phyloP scores from a whole-genome alignment of 208 protist species.

The Acanthamoeba triangularis region DNA sequence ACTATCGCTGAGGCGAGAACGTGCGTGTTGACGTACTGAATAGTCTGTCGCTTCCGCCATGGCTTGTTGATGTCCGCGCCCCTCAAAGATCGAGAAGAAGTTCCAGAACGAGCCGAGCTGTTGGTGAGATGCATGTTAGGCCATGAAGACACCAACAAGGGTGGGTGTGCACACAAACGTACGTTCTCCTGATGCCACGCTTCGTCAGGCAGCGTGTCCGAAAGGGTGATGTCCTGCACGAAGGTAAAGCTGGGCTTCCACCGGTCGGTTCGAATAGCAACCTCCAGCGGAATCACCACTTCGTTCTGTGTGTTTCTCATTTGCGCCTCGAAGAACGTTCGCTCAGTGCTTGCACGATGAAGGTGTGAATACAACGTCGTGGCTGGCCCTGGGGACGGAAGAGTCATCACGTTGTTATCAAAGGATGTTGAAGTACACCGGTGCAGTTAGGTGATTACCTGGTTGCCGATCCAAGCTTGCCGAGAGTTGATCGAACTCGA shows the following conservation, averaged over 20 bases:
- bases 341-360: neutral
- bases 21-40: neutral
- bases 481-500: conserved; percentile 71
- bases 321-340: conserved; percentile 63
- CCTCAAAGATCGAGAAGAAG: conserved; percentile 73
- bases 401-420: neutral
- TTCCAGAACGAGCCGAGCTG: conserved; percentile 43
- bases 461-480: conserved; percentile 24
- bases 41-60: conserved; percentile 68
- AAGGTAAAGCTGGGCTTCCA: conserved; percentile 70
- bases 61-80: conserved; percentile 24
- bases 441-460: neutral
- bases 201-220: conserved; percentile 38
- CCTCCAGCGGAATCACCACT: conserved; percentile 51
- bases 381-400: neutral
- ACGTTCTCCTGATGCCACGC: conserved; percentile 13
- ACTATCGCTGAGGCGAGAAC: no score
- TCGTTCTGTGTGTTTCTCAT: conserved; percentile 76
- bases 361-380: neutral
- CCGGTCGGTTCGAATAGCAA: conserved; percentile 1
- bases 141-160: neutral
- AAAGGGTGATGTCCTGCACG: conserved; percentile 57
- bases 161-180: neutral
- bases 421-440: neutral
- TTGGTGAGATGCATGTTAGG: neutral